Evolutionary conservation across 73 alveolate genomes (phyloP).

Genomic region (Effrenium voratum): DNA sequence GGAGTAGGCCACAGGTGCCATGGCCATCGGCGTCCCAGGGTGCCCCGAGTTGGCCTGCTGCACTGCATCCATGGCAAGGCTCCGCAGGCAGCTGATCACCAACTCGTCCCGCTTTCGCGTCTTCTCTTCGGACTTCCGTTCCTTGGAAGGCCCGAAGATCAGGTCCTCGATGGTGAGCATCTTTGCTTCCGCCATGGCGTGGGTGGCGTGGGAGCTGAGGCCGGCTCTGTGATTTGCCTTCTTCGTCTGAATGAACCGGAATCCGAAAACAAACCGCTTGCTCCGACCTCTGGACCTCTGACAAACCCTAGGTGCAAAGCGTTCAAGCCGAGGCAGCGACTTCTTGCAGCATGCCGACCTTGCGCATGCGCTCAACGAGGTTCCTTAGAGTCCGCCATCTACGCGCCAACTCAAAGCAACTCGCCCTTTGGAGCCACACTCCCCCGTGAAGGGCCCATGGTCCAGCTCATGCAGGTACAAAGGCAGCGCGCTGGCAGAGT

Average conservation of each 20-base stretch:
- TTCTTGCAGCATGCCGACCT: slow-evolving; percentile 72
- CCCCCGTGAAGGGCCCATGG: slow-evolving; percentile 36
- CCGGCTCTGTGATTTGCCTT: background rate
- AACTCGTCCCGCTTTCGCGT: background rate
- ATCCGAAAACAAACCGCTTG: too few species aligned
- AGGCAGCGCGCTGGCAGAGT: slow-evolving; percentile 77
- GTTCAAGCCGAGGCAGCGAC: too few species aligned
- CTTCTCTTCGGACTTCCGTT: background rate
- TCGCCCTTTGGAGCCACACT: background rate
- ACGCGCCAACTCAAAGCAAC: too few species aligned
- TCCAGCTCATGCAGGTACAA: slow-evolving; percentile 73
- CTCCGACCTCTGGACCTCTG: too few species aligned
- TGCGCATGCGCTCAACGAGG: slow-evolving; percentile 75
- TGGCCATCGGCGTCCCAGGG: slow-evolving; percentile 75
- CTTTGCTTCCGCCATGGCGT: slow-evolving; percentile 39
- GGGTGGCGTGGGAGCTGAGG: background rate
- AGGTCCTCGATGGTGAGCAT: slow-evolving; percentile 39
- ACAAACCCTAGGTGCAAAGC: too few species aligned
- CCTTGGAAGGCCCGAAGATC: slow-evolving; percentile 37
- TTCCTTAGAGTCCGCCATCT: too few species aligned
- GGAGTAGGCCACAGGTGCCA: slow-evolving; percentile 63
- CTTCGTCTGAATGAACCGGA: background rate
- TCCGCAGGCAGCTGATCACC: slow-evolving; percentile 34
- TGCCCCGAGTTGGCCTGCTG: slow-evolving; percentile 67
- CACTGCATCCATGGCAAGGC: slow-evolving; percentile 48